Percentiles rank a stretch among this genome's conserved stretches.
Conservation (phyloP, 805 yeast species). For the Pichia ethanolica region DNA sequence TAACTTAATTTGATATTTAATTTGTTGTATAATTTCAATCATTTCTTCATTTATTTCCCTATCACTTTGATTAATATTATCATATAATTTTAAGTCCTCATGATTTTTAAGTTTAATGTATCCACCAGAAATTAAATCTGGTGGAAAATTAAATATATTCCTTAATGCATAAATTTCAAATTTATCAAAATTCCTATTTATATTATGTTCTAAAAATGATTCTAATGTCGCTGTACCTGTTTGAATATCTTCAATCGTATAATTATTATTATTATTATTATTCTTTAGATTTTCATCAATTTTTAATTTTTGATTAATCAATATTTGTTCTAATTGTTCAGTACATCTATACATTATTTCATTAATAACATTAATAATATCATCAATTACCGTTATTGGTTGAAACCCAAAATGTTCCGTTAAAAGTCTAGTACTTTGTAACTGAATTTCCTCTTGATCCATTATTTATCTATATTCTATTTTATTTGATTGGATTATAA, state of each 20-base stretch:
- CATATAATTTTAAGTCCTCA: slow-evolving; percentile 34
- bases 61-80: slow-evolving; percentile 14
- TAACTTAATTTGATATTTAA: background rate
- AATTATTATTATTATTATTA: slow-evolving; percentile 8
- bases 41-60: slow-evolving; percentile 16
- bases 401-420: slow-evolving; percentile 86
- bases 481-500: too few species aligned
- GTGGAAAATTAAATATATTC: slow-evolving; percentile 68
- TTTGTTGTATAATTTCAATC: slow-evolving; percentile 1
- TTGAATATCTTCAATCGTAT: slow-evolving; percentile 43
- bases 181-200: slow-evolving; percentile 79
- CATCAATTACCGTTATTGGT: slow-evolving; percentile 77
- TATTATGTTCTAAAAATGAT: slow-evolving; percentile 61
- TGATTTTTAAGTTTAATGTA: slow-evolving; percentile 67
- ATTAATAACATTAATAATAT: slow-evolving; percentile 81
- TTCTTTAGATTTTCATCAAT: slow-evolving; percentile 9
- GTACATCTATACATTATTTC: slow-evolving; percentile 78
- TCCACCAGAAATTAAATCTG: slow-evolving; percentile 55
- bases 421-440: slow-evolving; percentile 38
- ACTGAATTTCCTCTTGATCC: background rate
- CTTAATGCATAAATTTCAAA: slow-evolving; percentile 76
- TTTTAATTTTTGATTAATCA: slow-evolving; percentile 29
- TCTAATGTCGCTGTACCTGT: slow-evolving; percentile 79
- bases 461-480: background rate
- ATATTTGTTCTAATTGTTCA: slow-evolving; percentile 63